Percentiles rank a stretch among this genome's conserved stretches.
Conservation (phyloP, 345 rosid genomes). For the Eucalyptus sideroxylon region DNA sequence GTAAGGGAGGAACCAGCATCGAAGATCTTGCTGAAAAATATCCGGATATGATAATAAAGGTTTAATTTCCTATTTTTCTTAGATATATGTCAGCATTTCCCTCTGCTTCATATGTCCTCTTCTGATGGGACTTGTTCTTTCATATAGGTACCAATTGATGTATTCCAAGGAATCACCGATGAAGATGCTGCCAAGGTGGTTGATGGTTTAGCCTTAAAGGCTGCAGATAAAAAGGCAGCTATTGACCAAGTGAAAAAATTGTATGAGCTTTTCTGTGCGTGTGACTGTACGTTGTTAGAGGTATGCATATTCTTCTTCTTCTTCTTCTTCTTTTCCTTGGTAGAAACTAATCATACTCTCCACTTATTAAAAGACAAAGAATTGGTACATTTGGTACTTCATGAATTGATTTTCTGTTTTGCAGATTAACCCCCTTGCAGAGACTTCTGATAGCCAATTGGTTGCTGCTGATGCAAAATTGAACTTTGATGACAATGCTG, state of each 20-base stretch:
- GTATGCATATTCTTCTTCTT: slow-evolving; percentile 32
- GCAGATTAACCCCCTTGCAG: slow-evolving; percentile 97
- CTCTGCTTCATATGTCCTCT: not conserved
- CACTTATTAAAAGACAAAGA: not conserved
- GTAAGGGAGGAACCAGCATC: slow-evolving; percentile 98
- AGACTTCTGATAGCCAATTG: slow-evolving; percentile 71
- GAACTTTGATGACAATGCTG: slow-evolving; percentile 99
- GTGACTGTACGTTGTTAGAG: slow-evolving; percentile 94
- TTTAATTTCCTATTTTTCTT: not conserved
- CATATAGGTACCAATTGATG: slow-evolving; percentile 81
- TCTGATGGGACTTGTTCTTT: not conserved
- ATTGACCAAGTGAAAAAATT: slow-evolving; percentile 98
- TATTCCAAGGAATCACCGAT: slow-evolving; percentile 87
- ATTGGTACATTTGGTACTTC: not conserved
- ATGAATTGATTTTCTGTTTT: not conserved
- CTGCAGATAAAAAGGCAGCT: slow-evolving; percentile 65
- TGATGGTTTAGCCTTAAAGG: slow-evolving; percentile 86
- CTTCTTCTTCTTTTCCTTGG: not conserved
- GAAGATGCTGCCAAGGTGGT: slow-evolving; percentile 97
- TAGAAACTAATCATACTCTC: not conserved
- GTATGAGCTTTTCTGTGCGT: slow-evolving; percentile 68
- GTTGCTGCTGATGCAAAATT: slow-evolving; percentile 99
- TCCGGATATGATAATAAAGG: slow-evolving; percentile 96
- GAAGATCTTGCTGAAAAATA: slow-evolving; percentile 99
- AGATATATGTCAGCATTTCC: not conserved